A percentile compares a stretch with the other conserved stretches of the same genome.
phyloP scores from a whole-genome alignment of 2,329 filamentous ascomycete species.

The Aureobasidium sp. region DNA sequence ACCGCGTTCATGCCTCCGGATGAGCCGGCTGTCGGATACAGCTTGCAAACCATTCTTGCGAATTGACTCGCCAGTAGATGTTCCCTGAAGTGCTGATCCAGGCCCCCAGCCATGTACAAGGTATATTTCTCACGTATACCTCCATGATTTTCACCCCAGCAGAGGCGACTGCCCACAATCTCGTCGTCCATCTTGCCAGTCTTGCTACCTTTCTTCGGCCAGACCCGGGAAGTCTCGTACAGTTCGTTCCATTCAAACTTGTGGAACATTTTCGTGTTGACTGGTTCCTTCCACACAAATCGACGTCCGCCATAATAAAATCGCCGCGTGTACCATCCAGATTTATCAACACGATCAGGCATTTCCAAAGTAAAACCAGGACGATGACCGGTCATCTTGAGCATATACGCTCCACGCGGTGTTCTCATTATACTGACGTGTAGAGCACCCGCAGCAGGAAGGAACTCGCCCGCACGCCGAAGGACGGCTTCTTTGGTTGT shows the following conservation, averaged over 20 bases:
- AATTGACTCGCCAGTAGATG: not conserved
- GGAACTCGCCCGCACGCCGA: not conserved
- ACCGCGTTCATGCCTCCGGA: not conserved
- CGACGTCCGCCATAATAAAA: not conserved
- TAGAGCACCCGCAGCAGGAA: not conserved
- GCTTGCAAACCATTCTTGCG: not conserved
- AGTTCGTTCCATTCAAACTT: not conserved
- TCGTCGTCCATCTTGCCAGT: not conserved
- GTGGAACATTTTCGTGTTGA: not conserved
- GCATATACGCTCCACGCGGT: not conserved
- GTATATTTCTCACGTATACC: not conserved
- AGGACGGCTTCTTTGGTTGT: not conserved
- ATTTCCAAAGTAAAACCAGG: not conserved
- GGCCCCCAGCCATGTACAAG: not conserved
- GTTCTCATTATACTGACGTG: not conserved
- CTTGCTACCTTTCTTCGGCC: not conserved
- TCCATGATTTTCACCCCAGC: not conserved
- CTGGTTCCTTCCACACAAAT: not conserved
- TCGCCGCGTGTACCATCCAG: not conserved
- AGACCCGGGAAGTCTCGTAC: not conserved
- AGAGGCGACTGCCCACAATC: not conserved
- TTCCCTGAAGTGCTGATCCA: conserved; percentile 1
- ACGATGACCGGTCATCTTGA: not conserved
- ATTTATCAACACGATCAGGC: not conserved
- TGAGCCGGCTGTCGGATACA: not conserved